Conservation (phyloP, 1,139 yeast genomes). For the Pichia cactophila region DNA sequence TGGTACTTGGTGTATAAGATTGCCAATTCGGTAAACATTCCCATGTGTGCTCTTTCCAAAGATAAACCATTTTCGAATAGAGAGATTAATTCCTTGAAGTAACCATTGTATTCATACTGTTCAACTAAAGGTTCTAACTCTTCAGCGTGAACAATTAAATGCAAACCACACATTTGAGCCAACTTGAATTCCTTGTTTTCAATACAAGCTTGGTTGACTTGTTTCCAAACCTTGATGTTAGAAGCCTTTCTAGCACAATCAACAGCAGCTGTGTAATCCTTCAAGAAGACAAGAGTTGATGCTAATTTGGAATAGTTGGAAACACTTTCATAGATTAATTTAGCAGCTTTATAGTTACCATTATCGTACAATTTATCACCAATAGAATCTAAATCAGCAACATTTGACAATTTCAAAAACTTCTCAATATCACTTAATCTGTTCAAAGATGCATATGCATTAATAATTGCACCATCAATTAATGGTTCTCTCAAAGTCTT, state of each 20-base stretch:
- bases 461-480: conserved; percentile 85
- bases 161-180: conserved; percentile 98
- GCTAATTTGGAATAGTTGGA: conserved; percentile 95
- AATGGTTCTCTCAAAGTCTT: conserved; percentile 82
- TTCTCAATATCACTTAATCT: conserved; percentile 75
- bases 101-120: conserved; percentile 84
- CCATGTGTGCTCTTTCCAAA: conserved; percentile 98
- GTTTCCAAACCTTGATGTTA: conserved; percentile 91
- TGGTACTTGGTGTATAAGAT: conserved; percentile 82
- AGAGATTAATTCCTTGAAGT: conserved; percentile 84
- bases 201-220: conserved; percentile 93
- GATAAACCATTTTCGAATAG: conserved; percentile 94
- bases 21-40: conserved; percentile 97
- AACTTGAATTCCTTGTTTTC: conserved; percentile 91
- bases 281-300: conserved; percentile 84
- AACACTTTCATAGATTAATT: conserved; percentile 73
- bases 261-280: conserved; percentile 93
- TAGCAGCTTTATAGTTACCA: conserved; percentile 87
- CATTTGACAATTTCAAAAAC: conserved; percentile 79
- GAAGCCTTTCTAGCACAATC: conserved; percentile 99
- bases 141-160: conserved; percentile 94
- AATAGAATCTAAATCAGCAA: conserved; percentile 83
- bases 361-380: conserved; percentile 87
- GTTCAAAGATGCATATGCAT: conserved; percentile 77
- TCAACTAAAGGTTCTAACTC: conserved; percentile 85